A percentile compares a stretch with the other conserved stretches of the same genome.
Conservation (phyloP, 257 asterid species). For the Nicotiana tabacum region DNA sequence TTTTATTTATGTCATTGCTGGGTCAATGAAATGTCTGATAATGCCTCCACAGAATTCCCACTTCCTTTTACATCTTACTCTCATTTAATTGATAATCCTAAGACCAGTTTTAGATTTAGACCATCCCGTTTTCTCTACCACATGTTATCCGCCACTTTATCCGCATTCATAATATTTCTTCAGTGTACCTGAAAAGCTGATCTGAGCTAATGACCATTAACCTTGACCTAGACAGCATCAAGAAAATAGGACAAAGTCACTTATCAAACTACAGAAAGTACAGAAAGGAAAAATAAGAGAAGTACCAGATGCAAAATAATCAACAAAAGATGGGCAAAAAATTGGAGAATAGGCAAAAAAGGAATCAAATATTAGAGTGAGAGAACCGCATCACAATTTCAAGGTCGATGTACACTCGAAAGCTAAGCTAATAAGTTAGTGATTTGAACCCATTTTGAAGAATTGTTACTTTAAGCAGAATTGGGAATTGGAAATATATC, state of each 20-base stretch:
- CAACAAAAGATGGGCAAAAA: not conserved
- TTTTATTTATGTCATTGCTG: slow-evolving; percentile 4
- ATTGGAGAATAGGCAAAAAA: not conserved
- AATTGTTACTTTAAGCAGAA: not conserved
- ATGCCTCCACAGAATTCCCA: not conserved
- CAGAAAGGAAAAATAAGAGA: not conserved
- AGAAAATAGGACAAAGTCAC: slow-evolving; percentile 4
- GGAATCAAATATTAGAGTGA: not conserved
- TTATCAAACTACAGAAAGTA: not conserved
- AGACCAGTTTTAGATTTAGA: not conserved
- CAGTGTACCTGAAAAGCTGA: not conserved
- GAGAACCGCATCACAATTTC: not conserved
- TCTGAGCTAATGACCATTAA: not conserved
- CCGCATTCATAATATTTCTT: not conserved
- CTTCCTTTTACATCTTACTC: not conserved
- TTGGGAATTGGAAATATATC: not conserved
- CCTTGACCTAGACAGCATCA: not conserved
- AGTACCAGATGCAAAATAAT: not conserved
- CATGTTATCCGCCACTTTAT: not conserved
- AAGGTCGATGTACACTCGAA: not conserved
- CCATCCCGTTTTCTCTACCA: not conserved
- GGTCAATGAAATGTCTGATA: not conserved
- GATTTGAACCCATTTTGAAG: not conserved
- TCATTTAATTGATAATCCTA: not conserved
- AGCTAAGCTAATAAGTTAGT: slow-evolving; percentile 2